These are phyloP conservation scores for Candida maris DNA, from an alignment of 805 yeast species.

Conservation along the genomic window DNA sequence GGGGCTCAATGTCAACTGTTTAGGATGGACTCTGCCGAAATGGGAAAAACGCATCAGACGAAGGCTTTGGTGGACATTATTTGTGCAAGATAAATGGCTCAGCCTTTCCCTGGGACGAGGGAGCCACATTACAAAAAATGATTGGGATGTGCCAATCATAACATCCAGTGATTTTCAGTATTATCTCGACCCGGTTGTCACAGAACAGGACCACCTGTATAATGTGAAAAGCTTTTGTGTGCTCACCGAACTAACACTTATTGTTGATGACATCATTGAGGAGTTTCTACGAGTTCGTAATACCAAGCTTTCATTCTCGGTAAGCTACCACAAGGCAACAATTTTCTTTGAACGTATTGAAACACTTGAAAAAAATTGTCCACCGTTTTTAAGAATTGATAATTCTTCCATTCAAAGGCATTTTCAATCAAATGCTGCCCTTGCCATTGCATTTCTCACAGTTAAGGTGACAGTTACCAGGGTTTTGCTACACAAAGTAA, in stretches of 20 bases:
- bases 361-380: conserved; percentile 4
- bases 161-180: conserved; percentile 9
- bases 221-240: conserved; percentile 10
- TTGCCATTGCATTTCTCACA: conserved; percentile 10
- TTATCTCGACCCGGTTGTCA: conserved; percentile 10
- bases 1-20: conserved; percentile 15
- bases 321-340: conserved; percentile 2
- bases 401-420: conserved; percentile 2
- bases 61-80: conserved; percentile 18
- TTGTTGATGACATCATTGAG: conserved; percentile 10
- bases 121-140: conserved; percentile 13
- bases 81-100: conserved; percentile 17
- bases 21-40: conserved; percentile 8
- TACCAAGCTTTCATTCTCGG: conserved; percentile 3
- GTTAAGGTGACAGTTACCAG: conserved; percentile 6
- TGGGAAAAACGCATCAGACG: conserved; percentile 18
- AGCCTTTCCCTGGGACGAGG: conserved; percentile 11
- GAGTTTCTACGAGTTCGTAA: conserved; percentile 5
- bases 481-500: conserved; percentile 8
- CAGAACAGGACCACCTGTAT: conserved; percentile 7
- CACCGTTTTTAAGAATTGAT: conserved; percentile 6
- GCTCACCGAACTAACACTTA: conserved; percentile 9
- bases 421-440: conserved; percentile 5
- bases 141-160: conserved; percentile 15
- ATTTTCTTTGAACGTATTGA: conserved; percentile 4